A percentile compares a stretch with the other conserved stretches of the same genome.
Evolutionary conservation across 441 rosid genomes (phyloP).

Genomic region (Cnidoscolus chayamansa): DNA sequence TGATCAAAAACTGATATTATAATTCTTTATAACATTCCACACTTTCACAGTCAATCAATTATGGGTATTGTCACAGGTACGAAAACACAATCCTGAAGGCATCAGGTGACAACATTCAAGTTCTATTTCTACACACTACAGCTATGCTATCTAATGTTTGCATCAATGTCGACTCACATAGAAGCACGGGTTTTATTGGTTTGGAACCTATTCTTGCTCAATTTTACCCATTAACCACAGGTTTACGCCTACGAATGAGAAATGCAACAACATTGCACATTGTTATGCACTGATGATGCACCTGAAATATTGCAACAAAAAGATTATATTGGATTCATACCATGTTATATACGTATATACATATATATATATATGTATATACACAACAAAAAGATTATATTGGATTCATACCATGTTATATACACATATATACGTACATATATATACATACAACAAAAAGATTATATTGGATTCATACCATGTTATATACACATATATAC

Average conservation of each 20-base stretch:
- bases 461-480: neutral
- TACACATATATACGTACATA: too few species aligned
- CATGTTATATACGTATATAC: too few species aligned
- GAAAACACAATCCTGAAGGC: neutral
- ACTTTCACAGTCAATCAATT: neutral
- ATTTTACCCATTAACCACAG: neutral
- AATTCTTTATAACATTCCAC: neutral
- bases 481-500: too few species aligned
- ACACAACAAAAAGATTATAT: too few species aligned
- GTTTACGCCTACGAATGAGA: neutral
- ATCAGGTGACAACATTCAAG: neutral
- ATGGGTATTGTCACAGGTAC: neutral
- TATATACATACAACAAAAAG: constrained; percentile 7
- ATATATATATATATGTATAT: too few species aligned
- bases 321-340: neutral
- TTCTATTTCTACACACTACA: neutral
- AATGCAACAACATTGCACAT: neutral
- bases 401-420: too few species aligned
- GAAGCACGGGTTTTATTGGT: neutral
- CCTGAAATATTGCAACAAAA: neutral
- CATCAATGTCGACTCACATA: neutral
- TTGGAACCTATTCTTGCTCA: neutral
- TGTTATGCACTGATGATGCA: neutral
- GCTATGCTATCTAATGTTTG: neutral
- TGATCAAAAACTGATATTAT: neutral